These are phyloP conservation scores for Candida verbasci DNA, from an alignment of 805 yeast species.

Conservation along the genomic window DNA sequence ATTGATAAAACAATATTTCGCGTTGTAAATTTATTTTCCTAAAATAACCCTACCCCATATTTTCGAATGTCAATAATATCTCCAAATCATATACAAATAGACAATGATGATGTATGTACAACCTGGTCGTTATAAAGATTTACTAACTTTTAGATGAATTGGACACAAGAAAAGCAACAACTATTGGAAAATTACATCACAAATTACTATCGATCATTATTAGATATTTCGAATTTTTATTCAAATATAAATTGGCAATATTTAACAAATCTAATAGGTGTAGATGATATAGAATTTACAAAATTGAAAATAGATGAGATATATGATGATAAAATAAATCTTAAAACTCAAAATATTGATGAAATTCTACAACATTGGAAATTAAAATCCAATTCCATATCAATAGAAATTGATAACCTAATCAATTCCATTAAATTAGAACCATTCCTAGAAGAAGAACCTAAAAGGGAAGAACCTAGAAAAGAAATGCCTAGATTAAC, in stretches of 20 bases:
- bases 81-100: background rate
- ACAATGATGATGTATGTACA: conserved; percentile 4
- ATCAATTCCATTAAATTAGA: conserved; percentile 6
- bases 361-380: conserved; percentile 6
- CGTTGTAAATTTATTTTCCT: no score
- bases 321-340: conserved; percentile 12
- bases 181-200: background rate
- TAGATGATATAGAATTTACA: conserved; percentile 14
- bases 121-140: no score
- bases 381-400: conserved; percentile 6
- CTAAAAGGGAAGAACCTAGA: background rate
- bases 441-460: conserved; percentile 4
- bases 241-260: conserved; percentile 16
- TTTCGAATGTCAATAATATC: conserved; percentile 1
- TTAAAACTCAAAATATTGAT: conserved; percentile 6
- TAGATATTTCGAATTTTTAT: conserved; percentile 11
- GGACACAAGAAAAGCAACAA: conserved; percentile 3
- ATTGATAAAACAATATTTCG: no score
- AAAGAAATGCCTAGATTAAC: conserved; percentile 16
- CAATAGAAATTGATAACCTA: conserved; percentile 10
- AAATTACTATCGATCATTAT: conserved; percentile 9
- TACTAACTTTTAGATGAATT: conserved; percentile 6
- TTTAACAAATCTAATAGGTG: conserved; percentile 10
- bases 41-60: conserved; percentile 1
- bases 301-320: conserved; percentile 20